Conservation (phyloP, 257 asterid species). For the Ocimum tenuiflorum region DNA sequence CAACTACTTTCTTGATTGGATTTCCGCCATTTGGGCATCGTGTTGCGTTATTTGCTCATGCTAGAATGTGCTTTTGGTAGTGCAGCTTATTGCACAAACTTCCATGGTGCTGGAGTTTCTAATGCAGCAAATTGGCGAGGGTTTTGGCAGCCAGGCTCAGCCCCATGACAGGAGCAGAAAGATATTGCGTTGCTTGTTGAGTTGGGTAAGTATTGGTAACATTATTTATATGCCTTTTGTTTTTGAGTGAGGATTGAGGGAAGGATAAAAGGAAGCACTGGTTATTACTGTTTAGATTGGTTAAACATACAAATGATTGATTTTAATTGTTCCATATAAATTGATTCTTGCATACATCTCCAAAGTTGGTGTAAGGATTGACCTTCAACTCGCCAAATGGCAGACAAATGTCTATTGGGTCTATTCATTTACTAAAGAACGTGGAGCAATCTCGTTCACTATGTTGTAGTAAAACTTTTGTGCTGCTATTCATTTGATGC, state of each 20-base stretch:
- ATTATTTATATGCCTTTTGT: background rate
- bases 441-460: background rate
- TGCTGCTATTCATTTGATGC: background rate
- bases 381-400: background rate
- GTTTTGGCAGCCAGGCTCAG: slow-evolving; percentile 35
- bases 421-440: background rate
- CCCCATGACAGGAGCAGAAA: slow-evolving; percentile 54
- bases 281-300: no score
- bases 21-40: background rate
- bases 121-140: slow-evolving; percentile 57
- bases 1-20: background rate
- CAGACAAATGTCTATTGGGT: background rate
- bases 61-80: slow-evolving; percentile 23
- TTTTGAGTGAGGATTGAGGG: background rate
- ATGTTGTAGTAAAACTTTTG: background rate
- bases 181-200: slow-evolving; percentile 77
- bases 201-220: slow-evolving; percentile 64
- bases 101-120: slow-evolving; percentile 76
- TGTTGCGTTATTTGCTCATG: slow-evolving; percentile 29
- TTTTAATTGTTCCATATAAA: no score
- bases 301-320: no score
- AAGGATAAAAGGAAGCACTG: no score
- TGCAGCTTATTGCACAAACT: slow-evolving; percentile 81
- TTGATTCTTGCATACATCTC: no score
- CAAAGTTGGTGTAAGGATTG: no score